These are phyloP conservation scores for Leccinum obscurum DNA, from an alignment of 768 basidiomycete genomes.

Conservation along the genomic window DNA sequence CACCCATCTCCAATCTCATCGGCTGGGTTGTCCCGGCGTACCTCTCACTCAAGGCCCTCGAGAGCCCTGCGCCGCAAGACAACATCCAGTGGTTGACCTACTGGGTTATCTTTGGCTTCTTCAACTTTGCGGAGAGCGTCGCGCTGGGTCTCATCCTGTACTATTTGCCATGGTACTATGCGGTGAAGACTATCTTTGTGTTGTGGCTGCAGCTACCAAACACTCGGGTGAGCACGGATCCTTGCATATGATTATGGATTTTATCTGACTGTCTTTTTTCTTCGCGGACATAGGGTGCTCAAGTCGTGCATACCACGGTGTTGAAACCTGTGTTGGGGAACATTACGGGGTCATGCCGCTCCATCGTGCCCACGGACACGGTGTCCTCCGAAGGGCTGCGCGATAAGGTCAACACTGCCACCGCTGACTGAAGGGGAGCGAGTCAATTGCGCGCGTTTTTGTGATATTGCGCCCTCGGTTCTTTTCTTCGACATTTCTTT, in stretches of 20 bases:
- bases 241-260: background rate
- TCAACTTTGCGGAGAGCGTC: constrained; percentile 90
- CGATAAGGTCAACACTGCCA: constrained; percentile 43
- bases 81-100: constrained; percentile 98
- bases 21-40: constrained; percentile 95
- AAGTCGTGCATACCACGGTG: constrained; percentile 71
- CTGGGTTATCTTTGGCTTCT: constrained; percentile 93
- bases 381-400: constrained; percentile 51
- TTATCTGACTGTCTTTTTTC: background rate
- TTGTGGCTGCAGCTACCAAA: constrained; percentile 89
- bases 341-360: constrained; percentile 45
- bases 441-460: background rate
- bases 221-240: constrained; percentile 63
- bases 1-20: constrained; percentile 90
- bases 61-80: constrained; percentile 77
- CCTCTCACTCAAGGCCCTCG: constrained; percentile 93
- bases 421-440: constrained; percentile 29
- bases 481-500: background rate
- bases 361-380: constrained; percentile 49
- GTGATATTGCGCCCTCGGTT: background rate
- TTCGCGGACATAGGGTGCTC: constrained; percentile 66
- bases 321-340: constrained; percentile 81
- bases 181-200: constrained; percentile 88
- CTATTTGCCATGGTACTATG: constrained; percentile 94
- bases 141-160: constrained; percentile 83